phyloP scores from a whole-genome alignment of 1,139 yeast genomes.

The Hyphopichia buzzinii region DNA sequence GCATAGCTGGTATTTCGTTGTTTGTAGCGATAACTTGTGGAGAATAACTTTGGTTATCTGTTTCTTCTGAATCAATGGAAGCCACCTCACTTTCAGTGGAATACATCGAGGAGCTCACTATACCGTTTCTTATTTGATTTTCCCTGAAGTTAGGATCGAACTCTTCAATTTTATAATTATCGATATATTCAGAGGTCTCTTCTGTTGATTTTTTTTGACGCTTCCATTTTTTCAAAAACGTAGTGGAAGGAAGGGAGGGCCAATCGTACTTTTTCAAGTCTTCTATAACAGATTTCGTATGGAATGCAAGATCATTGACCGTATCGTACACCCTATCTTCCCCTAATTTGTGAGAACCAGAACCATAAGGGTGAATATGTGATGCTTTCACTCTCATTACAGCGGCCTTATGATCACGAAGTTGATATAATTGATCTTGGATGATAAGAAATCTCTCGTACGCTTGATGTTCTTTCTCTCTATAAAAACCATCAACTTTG shows the following conservation, averaged over 20 bases:
- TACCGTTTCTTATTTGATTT: slow-evolving; percentile 42
- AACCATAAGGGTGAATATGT: slow-evolving; percentile 7
- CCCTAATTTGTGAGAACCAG: not conserved
- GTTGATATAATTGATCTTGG: slow-evolving; percentile 65
- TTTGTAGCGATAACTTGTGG: not conserved
- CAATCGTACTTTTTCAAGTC: slow-evolving; percentile 46
- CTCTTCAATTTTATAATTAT: slow-evolving; percentile 8
- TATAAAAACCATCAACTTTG: slow-evolving; percentile 62
- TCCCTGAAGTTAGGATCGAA: slow-evolving; percentile 37
- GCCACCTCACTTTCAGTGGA: slow-evolving; percentile 9
- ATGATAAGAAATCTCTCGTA: slow-evolving; percentile 58
- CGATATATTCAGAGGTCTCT: slow-evolving; percentile 8
- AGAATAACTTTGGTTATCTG: not conserved
- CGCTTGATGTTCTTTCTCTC: slow-evolving; percentile 58
- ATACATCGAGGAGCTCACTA: slow-evolving; percentile 8
- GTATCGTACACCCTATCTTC: not conserved
- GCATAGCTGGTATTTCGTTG: slow-evolving; percentile 1
- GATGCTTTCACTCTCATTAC: slow-evolving; percentile 13
- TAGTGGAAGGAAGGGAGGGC: slow-evolving; percentile 56
- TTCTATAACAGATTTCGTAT: slow-evolving; percentile 31
- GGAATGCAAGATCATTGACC: slow-evolving; percentile 32
- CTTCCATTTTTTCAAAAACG: slow-evolving; percentile 34
- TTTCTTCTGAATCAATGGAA: slow-evolving; percentile 17
- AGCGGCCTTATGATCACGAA: slow-evolving; percentile 51
- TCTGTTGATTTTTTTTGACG: slow-evolving; percentile 13